Conservation (phyloP, 192 early-diverging fungal genomes). For the Backusella tuberculispora region DNA sequence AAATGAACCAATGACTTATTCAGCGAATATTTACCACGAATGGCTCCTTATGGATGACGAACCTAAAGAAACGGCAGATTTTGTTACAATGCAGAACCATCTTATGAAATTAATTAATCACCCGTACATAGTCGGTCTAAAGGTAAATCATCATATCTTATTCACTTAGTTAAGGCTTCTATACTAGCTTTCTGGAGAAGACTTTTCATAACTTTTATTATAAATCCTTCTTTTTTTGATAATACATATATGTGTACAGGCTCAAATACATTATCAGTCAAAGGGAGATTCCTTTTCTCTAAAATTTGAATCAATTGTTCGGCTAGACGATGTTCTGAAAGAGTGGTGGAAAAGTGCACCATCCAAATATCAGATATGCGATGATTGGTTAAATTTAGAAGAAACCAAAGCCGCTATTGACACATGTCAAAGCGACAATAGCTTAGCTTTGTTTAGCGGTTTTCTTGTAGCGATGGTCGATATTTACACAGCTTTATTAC, state of each 20-base stretch:
- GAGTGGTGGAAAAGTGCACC: background rate
- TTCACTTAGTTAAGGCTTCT: too few relatives aligned
- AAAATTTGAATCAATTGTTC: slow-evolving; percentile 3
- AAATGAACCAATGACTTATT: background rate
- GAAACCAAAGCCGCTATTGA: background rate
- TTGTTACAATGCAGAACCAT: background rate
- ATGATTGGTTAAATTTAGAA: background rate
- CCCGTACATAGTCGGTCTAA: background rate
- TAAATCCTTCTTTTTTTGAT: slow-evolving; percentile 1
- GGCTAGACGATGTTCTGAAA: background rate
- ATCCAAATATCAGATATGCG: background rate
- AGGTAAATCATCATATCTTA: too few relatives aligned
- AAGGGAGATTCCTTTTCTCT: background rate
- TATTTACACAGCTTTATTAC: background rate
- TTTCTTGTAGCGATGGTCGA: background rate
- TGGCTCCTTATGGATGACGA: background rate
- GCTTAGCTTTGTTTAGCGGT: background rate
- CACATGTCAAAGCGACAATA: background rate
- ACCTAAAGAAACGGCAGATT: background rate
- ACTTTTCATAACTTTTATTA: too few relatives aligned
- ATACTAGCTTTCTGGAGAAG: too few relatives aligned
- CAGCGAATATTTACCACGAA: background rate
- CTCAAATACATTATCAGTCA: background rate
- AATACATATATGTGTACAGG: background rate
- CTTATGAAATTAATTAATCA: background rate